These are phyloP conservation scores for Scleroderma citrinum DNA, from an alignment of 768 basidiomycete species.

Conservation along the genomic window DNA sequence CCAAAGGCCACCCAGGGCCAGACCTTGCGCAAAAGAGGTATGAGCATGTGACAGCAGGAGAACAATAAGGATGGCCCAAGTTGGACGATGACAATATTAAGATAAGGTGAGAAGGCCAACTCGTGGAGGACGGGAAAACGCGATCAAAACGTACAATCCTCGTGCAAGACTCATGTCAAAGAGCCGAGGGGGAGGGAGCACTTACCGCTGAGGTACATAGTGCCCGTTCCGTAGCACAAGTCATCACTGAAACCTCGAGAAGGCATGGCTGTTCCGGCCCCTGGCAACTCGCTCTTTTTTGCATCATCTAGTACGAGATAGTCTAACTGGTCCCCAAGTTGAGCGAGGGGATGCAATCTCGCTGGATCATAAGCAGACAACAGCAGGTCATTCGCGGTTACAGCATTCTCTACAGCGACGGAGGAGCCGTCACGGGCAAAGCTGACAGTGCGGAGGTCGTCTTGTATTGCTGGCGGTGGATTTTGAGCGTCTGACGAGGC, in stretches of 20 bases:
- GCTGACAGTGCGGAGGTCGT: constrained; percentile 42
- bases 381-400: constrained; percentile 85
- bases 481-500: constrained; percentile 20
- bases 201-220: constrained; percentile 96
- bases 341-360: constrained; percentile 89
- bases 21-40: constrained; percentile 63
- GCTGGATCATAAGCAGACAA: constrained; percentile 86
- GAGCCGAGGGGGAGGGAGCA: constrained; percentile 56
- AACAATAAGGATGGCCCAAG: constrained; percentile 42
- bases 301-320: constrained; percentile 95
- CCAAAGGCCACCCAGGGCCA: constrained; percentile 93
- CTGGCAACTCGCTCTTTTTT: constrained; percentile 87
- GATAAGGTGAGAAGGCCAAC: constrained; percentile 62
- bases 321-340: constrained; percentile 89
- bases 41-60: constrained; percentile 72
- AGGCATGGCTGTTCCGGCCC: constrained; percentile 85
- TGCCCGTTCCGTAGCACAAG: constrained; percentile 97
- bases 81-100: constrained; percentile 38
- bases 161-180: constrained; percentile 38
- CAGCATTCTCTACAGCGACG: constrained; percentile 44
- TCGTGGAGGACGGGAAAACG: constrained; percentile 40
- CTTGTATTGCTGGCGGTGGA: constrained; percentile 36
- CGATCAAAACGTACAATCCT: constrained; percentile 41
- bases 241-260: constrained; percentile 99
- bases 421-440: constrained; percentile 38